Percentiles rank a stretch among this genome's conserved stretches.
These are phyloP conservation scores for Breynia disticha DNA, from an alignment of 441 rosid species.

Conservation along the genomic window DNA sequence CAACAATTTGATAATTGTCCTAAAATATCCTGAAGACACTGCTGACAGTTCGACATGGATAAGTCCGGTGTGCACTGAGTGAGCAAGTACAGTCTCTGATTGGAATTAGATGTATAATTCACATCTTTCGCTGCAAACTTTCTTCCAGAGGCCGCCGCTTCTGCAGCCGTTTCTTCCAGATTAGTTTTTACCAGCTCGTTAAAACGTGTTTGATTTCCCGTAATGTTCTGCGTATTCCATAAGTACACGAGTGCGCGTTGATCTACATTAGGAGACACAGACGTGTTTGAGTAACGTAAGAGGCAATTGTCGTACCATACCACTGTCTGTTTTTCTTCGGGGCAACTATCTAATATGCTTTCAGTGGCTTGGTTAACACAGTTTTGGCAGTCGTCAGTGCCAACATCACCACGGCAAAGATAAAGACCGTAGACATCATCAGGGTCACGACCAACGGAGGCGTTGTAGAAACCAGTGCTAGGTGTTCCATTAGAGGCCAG, in stretches of 20 bases:
- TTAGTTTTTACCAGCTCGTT: not conserved
- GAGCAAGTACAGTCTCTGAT: slow-evolving; percentile 1
- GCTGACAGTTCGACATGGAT: not conserved
- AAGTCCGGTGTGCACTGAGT: slow-evolving; percentile 26
- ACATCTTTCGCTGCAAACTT: slow-evolving; percentile 4
- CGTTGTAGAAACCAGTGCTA: slow-evolving; percentile 8
- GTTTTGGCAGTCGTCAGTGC: not conserved
- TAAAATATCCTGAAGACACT: not conserved
- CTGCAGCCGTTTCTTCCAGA: not conserved
- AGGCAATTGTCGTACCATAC: slow-evolving; percentile 42
- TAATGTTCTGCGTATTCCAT: rapidly evolving
- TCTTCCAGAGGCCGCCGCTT: not conserved
- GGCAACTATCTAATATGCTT: slow-evolving; percentile 18
- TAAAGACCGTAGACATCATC: slow-evolving; percentile 22
- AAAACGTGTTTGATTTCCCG: not conserved
- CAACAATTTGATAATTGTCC: not conserved
- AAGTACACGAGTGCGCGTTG: rapidly evolving
- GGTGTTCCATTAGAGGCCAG: slow-evolving; percentile 22
- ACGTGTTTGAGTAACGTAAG: slow-evolving; percentile 26
- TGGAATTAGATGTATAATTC: not conserved
- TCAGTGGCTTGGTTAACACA: not conserved
- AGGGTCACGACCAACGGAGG: slow-evolving; percentile 13
- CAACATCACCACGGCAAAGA: slow-evolving; percentile 1
- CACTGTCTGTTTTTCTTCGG: slow-evolving; percentile 13
- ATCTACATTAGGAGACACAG: slow-evolving; percentile 10